Conservation (phyloP, 352 stramenopile species). For the Globisporangium polare region DNA sequence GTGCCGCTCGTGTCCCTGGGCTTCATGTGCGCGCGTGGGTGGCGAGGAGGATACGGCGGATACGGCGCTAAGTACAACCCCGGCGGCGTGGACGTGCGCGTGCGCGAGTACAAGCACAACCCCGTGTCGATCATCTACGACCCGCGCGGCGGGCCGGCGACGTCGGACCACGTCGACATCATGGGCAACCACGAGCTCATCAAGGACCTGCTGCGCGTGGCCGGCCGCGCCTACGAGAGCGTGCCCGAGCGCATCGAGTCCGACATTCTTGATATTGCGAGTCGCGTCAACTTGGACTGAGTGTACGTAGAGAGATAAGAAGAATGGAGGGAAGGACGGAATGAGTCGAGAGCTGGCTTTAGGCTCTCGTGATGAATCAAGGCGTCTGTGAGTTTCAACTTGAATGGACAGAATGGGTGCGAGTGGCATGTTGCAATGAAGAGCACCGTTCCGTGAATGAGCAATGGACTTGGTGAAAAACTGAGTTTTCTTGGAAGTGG, state of each 20-base stretch:
- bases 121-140: slow-evolving; percentile 76
- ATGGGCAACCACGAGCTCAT: slow-evolving; percentile 93
- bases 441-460: too few species aligned
- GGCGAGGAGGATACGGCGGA: slow-evolving; percentile 33
- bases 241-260: slow-evolving; percentile 71
- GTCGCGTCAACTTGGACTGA: slow-evolving; percentile 36
- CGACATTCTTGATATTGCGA: slow-evolving; percentile 58
- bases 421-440: too few species aligned
- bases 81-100: slow-evolving; percentile 75
- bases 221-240: slow-evolving; percentile 58
- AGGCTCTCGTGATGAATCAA: too few species aligned
- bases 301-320: not conserved
- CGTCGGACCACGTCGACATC: slow-evolving; percentile 94
- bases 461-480: too few species aligned
- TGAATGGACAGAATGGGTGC: too few species aligned
- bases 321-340: not conserved
- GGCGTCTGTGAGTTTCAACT: too few species aligned
- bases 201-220: slow-evolving; percentile 61
- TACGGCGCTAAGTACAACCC: slow-evolving; percentile 82
- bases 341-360: not conserved
- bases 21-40: slow-evolving; percentile 92
- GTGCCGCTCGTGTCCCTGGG: slow-evolving; percentile 92
- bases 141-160: slow-evolving; percentile 60
- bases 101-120: slow-evolving; percentile 73
- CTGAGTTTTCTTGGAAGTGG: too few species aligned